Conservation (phyloP, 1,139 yeast species). For the Candida albicans region DNA sequence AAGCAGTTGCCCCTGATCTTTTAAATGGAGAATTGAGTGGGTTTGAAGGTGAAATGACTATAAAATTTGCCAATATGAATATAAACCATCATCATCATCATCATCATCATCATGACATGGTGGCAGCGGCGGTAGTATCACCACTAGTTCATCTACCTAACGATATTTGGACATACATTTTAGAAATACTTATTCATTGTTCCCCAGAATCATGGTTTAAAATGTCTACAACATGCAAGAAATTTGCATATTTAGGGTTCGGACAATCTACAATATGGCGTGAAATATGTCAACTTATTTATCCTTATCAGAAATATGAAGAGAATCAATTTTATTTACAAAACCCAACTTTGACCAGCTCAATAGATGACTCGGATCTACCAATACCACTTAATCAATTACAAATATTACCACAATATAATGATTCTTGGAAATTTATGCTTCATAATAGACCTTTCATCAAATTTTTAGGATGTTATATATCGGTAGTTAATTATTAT, state of each 20-base stretch:
- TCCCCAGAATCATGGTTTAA: constrained; percentile 70
- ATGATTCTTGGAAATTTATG: constrained; percentile 57
- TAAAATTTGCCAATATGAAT: constrained; percentile 35
- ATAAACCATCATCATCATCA: no score
- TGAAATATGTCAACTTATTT: constrained; percentile 53
- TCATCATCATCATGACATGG: constrained; percentile 29
- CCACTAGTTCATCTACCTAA: constrained; percentile 59
- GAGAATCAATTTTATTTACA: constrained; percentile 28
- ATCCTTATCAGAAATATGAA: constrained; percentile 56
- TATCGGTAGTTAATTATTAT: constrained; percentile 80
- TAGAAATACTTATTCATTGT: constrained; percentile 49
- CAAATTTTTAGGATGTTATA: constrained; percentile 80
- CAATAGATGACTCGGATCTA: constrained; percentile 17
- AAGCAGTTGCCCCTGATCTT: constrained; percentile 31
- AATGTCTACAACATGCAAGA: constrained; percentile 61
- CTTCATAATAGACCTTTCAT: constrained; percentile 57
- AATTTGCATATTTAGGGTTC: constrained; percentile 63
- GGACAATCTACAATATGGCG: constrained; percentile 57
- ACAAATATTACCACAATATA: constrained; percentile 47
- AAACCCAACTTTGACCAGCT: background rate
- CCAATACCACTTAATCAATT: constrained; percentile 46
- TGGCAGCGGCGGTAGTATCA: constrained; percentile 45
- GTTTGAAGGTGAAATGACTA: constrained; percentile 20
- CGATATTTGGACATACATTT: constrained; percentile 60
- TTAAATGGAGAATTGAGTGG: constrained; percentile 7